Evolutionary conservation across 495 filamentous ascomycete genomes (phyloP).

Genomic region (Oidiodendron maius): DNA sequence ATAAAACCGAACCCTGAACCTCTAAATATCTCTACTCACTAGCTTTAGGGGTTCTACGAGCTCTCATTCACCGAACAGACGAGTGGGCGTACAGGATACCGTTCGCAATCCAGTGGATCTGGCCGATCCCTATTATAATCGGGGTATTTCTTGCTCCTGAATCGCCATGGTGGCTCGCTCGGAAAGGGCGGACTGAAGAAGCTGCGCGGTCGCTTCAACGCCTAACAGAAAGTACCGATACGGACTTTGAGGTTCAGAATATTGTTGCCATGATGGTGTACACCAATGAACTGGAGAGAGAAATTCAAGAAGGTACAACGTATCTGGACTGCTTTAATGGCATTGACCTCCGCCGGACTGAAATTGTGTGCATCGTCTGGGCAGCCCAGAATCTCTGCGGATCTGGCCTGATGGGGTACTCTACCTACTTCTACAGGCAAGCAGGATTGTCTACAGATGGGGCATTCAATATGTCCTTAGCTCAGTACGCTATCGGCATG

Average conservation of each 20-base stretch:
- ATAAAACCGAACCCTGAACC: slow-evolving; percentile 53
- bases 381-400: slow-evolving; percentile 66
- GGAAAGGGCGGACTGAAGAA: slow-evolving; percentile 36
- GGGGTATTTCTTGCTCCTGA: background rate
- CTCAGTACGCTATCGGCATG: slow-evolving; percentile 42
- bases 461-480: slow-evolving; percentile 47
- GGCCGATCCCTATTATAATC: background rate
- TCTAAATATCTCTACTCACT: too few relatives aligned
- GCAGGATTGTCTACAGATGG: slow-evolving; percentile 51
- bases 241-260: slow-evolving; percentile 53
- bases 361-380: slow-evolving; percentile 64
- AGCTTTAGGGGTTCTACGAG: slow-evolving; percentile 48
- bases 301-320: slow-evolving; percentile 46
- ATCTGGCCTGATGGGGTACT: slow-evolving; percentile 63
- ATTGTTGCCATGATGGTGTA: slow-evolving; percentile 68
- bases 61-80: slow-evolving; percentile 25
- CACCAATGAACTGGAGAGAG: slow-evolving; percentile 59
- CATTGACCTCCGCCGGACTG: slow-evolving; percentile 60
- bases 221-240: slow-evolving; percentile 41
- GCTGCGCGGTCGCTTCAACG: slow-evolving; percentile 53
- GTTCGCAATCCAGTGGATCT: slow-evolving; percentile 40
- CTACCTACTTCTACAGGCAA: slow-evolving; percentile 62
- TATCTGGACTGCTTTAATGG: slow-evolving; percentile 66
- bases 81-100: slow-evolving; percentile 50
- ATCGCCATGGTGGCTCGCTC: background rate